Evolutionary conservation across 2,329 filamentous ascomycete species (phyloP), one percentile per base, ranked within the genome.

Genomic region (Ophiostoma sp.): DNA sequence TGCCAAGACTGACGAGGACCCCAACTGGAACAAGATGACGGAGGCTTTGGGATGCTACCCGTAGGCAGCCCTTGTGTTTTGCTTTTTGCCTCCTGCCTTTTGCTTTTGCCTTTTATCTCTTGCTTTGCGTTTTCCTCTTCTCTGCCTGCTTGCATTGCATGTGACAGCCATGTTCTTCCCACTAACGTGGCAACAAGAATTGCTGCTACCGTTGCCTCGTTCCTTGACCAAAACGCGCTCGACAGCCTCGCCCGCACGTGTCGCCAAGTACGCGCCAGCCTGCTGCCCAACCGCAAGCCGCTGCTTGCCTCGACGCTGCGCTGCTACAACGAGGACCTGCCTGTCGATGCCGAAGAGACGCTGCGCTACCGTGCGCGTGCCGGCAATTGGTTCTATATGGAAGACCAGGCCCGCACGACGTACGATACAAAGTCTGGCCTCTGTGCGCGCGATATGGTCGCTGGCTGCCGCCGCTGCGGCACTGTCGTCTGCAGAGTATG

Each of bases 361-460:
- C 81, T 86, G 72, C 81, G 86, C 16, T 86, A 84, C 73, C 82
- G 85, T 41, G 83, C 85, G 62, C 81, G 84, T 67, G 83, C 84
- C 44, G 79, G 81, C 70, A 84, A 85, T 75, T 86, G 83, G 83
- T 83, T 81, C 74, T 86, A 86, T 73, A 84, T 87, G 80, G 81
- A 86, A 70, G 81, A 85, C 67, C 79, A 80, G 60, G 79, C 79
- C 45, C 73, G 77, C 58, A 72, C 74, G 1, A 73, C 83, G 67
- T 82, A 81, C 73, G 80, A 82, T 71, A 89, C 89, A 66, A 94
- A 92, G 77, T 83, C 90, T 41, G 88, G 90, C 5, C 84, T 84
- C 73, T 98, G 94, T 76, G 94, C 94, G 36, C 84, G 92, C 70
- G 94, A 97, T 77, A 85, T 96, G 85, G 94, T 98, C 5, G 85